Base-by-base conservation (phyloP, 768 basidiomycete species). In the Xerocomus brunneocitrinus region DNA sequence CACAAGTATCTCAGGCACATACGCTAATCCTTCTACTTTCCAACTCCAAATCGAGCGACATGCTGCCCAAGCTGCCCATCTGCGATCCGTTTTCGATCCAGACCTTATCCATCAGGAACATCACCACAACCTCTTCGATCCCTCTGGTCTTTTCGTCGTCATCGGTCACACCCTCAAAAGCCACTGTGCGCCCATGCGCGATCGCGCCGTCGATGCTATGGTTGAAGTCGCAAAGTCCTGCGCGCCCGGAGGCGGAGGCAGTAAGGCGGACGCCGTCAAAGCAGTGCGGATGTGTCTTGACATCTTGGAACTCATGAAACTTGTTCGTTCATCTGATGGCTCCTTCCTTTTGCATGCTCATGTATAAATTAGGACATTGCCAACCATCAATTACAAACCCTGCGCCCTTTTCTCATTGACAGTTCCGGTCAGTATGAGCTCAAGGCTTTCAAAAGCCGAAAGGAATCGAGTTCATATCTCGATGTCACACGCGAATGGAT, bases 101-200 rank as follows among this genome's bases (percentile, higher is more conserved):
- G 80, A 78, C 19, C 78, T 91, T 54, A 88, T 95, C 55, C 80
- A 86, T 64, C 87, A 89, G 67, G 90, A 95, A 72, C 80, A 93
- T 60, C 78, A 75, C 50, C 85, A 85, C 57, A 78, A 80, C 32
- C 72, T 89, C 8, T 92, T 91, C 65, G 89, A 93, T 72, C 83
- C 89, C 25, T 80, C 83, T 7, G 83, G 83, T 9, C 77, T 95
- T 44, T 92, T 95, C 71, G 67, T 76, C 43, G 82, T 84, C 54
- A 84, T 97, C 55, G 92, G 91, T 13, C 76, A 81, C 57, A 87
- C 87, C 16, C 78, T 95, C 57, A 91, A 95, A 69, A 82, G 83
- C 34, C 93, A 97, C 62, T 95, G 94, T 57, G 94, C 94, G 6
- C 94, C 94, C 13, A 94, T 95, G 85, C 77, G 94, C 34, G 94